phyloP scores from a whole-genome alignment of 2,329 filamentous ascomycete species.

The Trichoderma sp. region DNA sequence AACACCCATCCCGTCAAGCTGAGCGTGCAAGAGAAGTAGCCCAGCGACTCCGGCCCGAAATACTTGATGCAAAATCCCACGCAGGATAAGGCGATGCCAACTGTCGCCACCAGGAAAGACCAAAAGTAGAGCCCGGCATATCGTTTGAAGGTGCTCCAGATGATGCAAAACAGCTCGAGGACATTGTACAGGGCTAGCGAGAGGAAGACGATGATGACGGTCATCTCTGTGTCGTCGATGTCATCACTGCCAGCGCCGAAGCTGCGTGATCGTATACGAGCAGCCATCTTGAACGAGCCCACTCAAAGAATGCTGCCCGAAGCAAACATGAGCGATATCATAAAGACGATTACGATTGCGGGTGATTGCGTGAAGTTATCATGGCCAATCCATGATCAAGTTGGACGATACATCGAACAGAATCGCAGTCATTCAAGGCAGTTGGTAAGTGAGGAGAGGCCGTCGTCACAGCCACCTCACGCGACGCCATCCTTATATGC shows the following conservation, averaged over 20 bases:
- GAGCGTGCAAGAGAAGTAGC: constrained; percentile 31
- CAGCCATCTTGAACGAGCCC: neutral
- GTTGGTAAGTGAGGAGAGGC: neutral
- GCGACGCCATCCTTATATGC: constrained; percentile 7
- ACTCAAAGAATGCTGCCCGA: neutral
- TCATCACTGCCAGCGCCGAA: constrained; percentile 11
- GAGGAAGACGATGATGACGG: constrained; percentile 26
- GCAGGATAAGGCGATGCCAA: constrained; percentile 42
- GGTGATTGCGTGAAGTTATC: neutral
- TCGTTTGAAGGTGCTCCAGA: constrained; percentile 50
- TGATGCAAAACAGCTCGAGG: constrained; percentile 42
- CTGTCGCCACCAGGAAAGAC: constrained; percentile 41
- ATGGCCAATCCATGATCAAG: neutral
- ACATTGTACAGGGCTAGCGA: constrained; percentile 26
- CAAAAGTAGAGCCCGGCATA: constrained; percentile 42
- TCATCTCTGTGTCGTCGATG: constrained; percentile 3
- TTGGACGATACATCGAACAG: neutral
- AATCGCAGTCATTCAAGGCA: neutral
- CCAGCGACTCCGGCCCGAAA: constrained; percentile 30
- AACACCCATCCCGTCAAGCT: constrained; percentile 36
- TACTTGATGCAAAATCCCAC: constrained; percentile 52
- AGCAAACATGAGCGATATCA: neutral
- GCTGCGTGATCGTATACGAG: neutral
- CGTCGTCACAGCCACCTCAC: neutral
- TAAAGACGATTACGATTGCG: neutral